Percentiles rank a stretch among this genome's conserved stretches.
These are phyloP conservation scores for Musa acuminata DNA, from an alignment of 176 grass and related monocot species.

Conservation along the genomic window DNA sequence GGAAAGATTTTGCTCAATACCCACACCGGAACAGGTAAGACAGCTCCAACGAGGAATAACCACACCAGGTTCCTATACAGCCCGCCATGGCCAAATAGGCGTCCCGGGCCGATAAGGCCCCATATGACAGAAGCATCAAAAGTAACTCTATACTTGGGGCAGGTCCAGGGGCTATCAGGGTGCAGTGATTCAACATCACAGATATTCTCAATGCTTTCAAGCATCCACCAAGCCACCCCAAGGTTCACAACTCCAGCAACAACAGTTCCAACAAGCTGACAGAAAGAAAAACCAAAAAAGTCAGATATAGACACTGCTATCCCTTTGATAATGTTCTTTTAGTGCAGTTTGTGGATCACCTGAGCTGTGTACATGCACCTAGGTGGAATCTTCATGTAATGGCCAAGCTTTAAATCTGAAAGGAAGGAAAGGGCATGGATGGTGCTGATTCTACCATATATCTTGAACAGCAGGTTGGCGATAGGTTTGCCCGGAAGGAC, in stretches of 20 bases:
- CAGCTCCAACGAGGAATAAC: constrained; percentile 70
- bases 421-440: constrained; percentile 97
- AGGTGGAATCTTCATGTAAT: constrained; percentile 99
- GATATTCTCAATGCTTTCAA: constrained; percentile 86
- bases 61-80: constrained; percentile 96
- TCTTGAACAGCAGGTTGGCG: constrained; percentile 97
- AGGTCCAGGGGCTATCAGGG: constrained; percentile 96
- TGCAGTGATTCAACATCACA: constrained; percentile 86
- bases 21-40: constrained; percentile 91
- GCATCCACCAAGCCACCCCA: constrained; percentile 97
- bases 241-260: constrained; percentile 91
- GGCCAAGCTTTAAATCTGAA: constrained; percentile 97
- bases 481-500: constrained; percentile 91
- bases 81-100: constrained; percentile 62
- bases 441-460: constrained; percentile 96
- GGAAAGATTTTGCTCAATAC: constrained; percentile 78
- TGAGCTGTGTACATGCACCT: constrained; percentile 98
- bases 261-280: constrained; percentile 85
- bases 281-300: neutral
- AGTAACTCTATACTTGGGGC: constrained; percentile 91
- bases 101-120: constrained; percentile 79
- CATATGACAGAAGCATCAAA: constrained; percentile 98
- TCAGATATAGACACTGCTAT: neutral
- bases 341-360: constrained; percentile 21
- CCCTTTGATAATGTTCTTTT: neutral